phyloP scores from a whole-genome alignment of 169 alveolate genomes.

The Babesia caballi region DNA sequence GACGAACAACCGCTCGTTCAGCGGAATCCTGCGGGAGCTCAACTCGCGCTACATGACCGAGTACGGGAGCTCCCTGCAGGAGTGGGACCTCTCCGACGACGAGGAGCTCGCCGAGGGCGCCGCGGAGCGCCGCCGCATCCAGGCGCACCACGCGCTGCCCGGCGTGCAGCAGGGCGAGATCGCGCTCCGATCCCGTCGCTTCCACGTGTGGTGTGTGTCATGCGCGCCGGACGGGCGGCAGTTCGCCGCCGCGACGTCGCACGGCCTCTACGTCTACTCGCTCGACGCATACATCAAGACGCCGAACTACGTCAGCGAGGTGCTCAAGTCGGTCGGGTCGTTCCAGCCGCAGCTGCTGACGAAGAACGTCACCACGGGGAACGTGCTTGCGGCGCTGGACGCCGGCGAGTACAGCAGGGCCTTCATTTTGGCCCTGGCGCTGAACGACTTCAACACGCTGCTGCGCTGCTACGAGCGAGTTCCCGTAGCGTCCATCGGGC shows the following conservation, averaged over 20 bases:
- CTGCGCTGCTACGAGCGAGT: constrained; percentile 67
- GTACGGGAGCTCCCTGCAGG: constrained; percentile 51
- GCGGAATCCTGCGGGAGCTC: constrained; percentile 65
- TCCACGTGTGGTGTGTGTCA: constrained; percentile 59
- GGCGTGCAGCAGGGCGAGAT: constrained; percentile 69
- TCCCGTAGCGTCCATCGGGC: constrained; percentile 59
- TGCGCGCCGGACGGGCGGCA: constrained; percentile 60
- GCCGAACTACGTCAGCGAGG: constrained; percentile 31
- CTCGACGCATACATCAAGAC: constrained; percentile 53
- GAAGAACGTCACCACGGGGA: constrained; percentile 71
- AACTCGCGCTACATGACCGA: constrained; percentile 70
- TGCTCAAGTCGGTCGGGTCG: constrained; percentile 50
- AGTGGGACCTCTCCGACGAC: constrained; percentile 52
- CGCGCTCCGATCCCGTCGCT: constrained; percentile 13
- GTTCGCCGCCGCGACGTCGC: constrained; percentile 66
- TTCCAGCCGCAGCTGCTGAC: constrained; percentile 79
- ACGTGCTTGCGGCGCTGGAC: constrained; percentile 63
- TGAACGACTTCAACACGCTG: constrained; percentile 75
- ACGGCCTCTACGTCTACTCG: constrained; percentile 57
- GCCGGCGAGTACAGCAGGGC: constrained; percentile 71
- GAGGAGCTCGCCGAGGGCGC: constrained; percentile 61
- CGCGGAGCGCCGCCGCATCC: constrained; percentile 53
- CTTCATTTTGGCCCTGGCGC: constrained; percentile 76
- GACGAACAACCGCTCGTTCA: constrained; percentile 67
- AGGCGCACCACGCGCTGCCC: constrained; percentile 70